Percentiles rank a stretch among this genome's conserved stretches.
Evolutionary conservation across 257 asterid genomes (phyloP).

Genomic region (Forsythia viridissima): DNA sequence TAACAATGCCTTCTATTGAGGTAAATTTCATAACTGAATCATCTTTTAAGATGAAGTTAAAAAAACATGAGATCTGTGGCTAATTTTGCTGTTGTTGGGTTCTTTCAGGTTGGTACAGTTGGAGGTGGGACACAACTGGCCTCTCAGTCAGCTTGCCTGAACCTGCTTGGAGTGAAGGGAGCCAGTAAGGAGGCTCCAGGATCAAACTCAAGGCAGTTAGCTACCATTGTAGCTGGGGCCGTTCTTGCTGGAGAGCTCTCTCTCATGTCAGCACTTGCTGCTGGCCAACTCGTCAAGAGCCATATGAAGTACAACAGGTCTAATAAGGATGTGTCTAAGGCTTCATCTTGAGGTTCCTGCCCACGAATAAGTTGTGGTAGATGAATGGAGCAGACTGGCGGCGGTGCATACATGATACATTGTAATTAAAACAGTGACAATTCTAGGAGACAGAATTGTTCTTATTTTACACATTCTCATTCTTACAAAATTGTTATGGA

Average conservation of each 20-base stretch:
- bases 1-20: slow-evolving; percentile 49
- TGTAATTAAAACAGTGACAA: not conserved
- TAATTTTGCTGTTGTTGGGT: not conserved
- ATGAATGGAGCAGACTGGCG: not conserved
- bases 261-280: slow-evolving; percentile 48
- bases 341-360: not conserved
- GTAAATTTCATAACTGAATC: slow-evolving; percentile 11
- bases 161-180: slow-evolving; percentile 44
- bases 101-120: slow-evolving; percentile 37
- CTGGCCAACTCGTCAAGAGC: slow-evolving; percentile 52
- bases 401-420: slow-evolving; percentile 12
- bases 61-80: not conserved
- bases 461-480: not conserved
- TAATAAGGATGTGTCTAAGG: slow-evolving; percentile 25
- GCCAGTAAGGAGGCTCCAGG: slow-evolving; percentile 44
- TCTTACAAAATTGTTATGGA: not conserved
- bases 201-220: slow-evolving; percentile 36
- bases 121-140: slow-evolving; percentile 52
- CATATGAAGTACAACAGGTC: slow-evolving; percentile 52
- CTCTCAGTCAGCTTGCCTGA: slow-evolving; percentile 45
- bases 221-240: slow-evolving; percentile 43
- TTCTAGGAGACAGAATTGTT: not conserved
- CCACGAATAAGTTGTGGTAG: not conserved
- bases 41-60: not conserved
- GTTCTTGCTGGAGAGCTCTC: slow-evolving; percentile 50